Percentiles rank a stretch among this genome's conserved stretches.
phyloP scores from a whole-genome alignment of 2,329 filamentous ascomycete species.

The Endothia cerciana region DNA sequence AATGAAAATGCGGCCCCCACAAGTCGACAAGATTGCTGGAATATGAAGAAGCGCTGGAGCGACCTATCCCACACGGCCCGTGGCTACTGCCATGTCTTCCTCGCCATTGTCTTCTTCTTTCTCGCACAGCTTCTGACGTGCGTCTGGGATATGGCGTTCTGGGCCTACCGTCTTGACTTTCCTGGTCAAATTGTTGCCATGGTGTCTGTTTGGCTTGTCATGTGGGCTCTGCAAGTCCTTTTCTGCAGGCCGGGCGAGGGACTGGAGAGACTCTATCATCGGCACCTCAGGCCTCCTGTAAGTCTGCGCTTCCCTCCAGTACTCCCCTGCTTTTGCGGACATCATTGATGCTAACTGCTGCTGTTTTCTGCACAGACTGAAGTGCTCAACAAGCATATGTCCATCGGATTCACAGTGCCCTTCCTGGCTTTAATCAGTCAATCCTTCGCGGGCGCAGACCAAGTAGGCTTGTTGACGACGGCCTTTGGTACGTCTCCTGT shows the following conservation, averaged over 20 bases:
- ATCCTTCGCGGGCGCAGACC: conserved; percentile 37
- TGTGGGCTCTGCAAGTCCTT: conserved; percentile 35
- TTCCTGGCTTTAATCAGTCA: conserved; percentile 49
- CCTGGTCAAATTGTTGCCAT: conserved; percentile 55
- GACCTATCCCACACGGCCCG: conserved; percentile 5
- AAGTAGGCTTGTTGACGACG: conserved; percentile 47
- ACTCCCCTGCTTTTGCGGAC: neutral
- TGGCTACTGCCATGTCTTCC: conserved; percentile 28
- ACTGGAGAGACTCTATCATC: conserved; percentile 36
- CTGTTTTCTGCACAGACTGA: conserved; percentile 44
- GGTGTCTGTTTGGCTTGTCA: conserved; percentile 43
- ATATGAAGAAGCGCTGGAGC: neutral
- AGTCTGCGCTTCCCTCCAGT: conserved; percentile 17
- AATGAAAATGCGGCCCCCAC: neutral
- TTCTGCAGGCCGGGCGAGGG: conserved; percentile 28
- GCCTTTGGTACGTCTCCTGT: conserved; percentile 46
- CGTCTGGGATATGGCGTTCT: conserved; percentile 44
- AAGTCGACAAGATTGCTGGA: neutral
- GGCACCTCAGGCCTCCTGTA: conserved; percentile 33
- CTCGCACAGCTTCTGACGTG: conserved; percentile 51
- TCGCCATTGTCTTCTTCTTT: conserved; percentile 44
- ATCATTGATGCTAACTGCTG: conserved; percentile 11
- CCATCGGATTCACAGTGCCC: conserved; percentile 54
- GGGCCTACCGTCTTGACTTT: conserved; percentile 43
- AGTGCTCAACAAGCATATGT: conserved; percentile 55